phyloP scores from a whole-genome alignment of 257 asterid species.

The Cordia subcordata region DNA sequence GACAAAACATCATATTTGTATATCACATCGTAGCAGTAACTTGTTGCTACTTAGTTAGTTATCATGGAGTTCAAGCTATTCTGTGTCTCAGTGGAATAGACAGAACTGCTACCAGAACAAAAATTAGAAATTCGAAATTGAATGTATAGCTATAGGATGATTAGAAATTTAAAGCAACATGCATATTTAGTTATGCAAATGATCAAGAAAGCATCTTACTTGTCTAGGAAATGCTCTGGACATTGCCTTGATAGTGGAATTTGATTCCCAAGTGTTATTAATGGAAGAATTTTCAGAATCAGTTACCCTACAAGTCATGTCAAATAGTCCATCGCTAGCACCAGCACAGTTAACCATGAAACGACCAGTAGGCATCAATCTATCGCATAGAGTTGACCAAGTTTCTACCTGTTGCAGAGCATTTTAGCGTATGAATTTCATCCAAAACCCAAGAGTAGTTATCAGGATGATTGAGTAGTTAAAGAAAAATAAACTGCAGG shows the following conservation, averaged over 20 bases:
- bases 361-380: constrained; percentile 73
- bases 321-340: constrained; percentile 24
- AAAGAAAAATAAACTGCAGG: background rate
- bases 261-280: constrained; percentile 26
- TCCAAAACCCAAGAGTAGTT: background rate
- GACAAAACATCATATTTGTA: background rate
- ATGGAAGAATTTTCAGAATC: background rate
- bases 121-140: too few relatives aligned
- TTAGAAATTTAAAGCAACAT: background rate
- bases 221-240: constrained; percentile 69
- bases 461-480: background rate
- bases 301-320: background rate
- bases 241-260: constrained; percentile 58
- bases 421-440: constrained; percentile 9
- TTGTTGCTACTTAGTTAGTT: too few relatives aligned
- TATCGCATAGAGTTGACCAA: constrained; percentile 49
- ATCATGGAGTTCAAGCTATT: too few relatives aligned
- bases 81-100: too few relatives aligned
- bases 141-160: too few relatives aligned
- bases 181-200: background rate
- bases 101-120: too few relatives aligned
- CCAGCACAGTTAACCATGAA: constrained; percentile 84
- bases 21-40: background rate
- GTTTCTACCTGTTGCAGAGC: constrained; percentile 42
- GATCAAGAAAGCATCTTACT: constrained; percentile 23